Percentiles rank a stretch among this genome's conserved stretches.
phyloP scores from a whole-genome alignment of 2,329 filamentous ascomycete species.

The Nemania abortiva region DNA sequence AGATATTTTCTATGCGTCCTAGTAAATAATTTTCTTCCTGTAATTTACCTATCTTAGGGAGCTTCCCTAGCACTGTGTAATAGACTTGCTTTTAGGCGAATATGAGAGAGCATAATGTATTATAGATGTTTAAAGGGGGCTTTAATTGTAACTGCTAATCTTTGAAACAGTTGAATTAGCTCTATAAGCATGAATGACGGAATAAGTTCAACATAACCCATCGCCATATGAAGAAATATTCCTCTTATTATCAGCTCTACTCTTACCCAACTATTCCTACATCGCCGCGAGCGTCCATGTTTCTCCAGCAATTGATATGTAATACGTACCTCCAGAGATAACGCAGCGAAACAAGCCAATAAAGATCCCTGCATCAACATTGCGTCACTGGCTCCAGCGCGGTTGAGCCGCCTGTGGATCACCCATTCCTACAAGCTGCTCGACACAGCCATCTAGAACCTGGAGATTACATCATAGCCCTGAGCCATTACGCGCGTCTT shows the following conservation, averaged over 20 bases:
- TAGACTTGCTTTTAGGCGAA: not conserved
- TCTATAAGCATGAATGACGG: not conserved
- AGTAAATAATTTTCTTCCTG: not conserved
- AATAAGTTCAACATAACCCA: not conserved
- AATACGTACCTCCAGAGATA: not conserved
- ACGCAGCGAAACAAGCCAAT: not conserved
- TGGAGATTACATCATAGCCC: constrained; percentile 37
- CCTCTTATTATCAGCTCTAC: too few species aligned
- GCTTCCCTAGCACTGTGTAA: not conserved
- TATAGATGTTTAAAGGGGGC: not conserved
- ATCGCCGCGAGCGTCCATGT: not conserved
- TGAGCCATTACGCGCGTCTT: constrained; percentile 27
- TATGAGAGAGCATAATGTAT: too few species aligned
- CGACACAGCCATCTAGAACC: constrained; percentile 2
- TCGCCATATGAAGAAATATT: not conserved
- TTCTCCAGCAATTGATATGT: not conserved
- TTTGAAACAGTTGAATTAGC: not conserved
- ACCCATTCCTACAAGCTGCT: constrained; percentile 3
- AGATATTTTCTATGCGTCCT: not conserved
- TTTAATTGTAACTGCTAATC: not conserved
- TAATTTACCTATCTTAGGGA: not conserved
- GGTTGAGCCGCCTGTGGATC: constrained; percentile 32
- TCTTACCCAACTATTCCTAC: too few species aligned
- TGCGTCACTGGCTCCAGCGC: constrained; percentile 29
- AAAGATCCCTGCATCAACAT: constrained; percentile 13